Conservation (phyloP, 1,284 basidiomycete species). For the Phellopilus nigrolimitatus region DNA sequence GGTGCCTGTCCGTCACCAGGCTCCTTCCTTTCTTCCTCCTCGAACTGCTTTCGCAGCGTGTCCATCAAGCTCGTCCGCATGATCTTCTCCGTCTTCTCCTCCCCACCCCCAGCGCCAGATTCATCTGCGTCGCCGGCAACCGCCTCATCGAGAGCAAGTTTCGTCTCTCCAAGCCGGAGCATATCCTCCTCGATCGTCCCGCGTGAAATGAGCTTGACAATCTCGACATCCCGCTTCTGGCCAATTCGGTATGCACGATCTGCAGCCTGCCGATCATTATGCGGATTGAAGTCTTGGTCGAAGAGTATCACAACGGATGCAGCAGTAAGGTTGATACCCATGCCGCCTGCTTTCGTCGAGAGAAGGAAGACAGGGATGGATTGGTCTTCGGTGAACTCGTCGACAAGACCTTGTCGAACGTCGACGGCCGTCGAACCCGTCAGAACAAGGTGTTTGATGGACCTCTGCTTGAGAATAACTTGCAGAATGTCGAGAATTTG, state of each 20-base stretch:
- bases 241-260: constrained; percentile 99
- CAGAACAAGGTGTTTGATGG: constrained; percentile 81
- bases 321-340: constrained; percentile 90
- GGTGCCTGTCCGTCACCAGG: constrained; percentile 17
- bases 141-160: constrained; percentile 87
- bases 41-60: constrained; percentile 68
- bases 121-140: constrained; percentile 75
- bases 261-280: constrained; percentile 92
- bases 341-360: constrained; percentile 92
- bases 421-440: constrained; percentile 95
- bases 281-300: constrained; percentile 96
- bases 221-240: constrained; percentile 85
- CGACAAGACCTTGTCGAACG: constrained; percentile 88
- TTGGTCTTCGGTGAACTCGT: constrained; percentile 93
- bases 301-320: constrained; percentile 95
- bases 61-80: constrained; percentile 81
- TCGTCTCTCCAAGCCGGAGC: constrained; percentile 83
- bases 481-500: constrained; percentile 93
- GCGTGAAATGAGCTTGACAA: constrained; percentile 90
- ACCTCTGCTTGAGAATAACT: constrained; percentile 73
- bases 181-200: constrained; percentile 97
- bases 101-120: constrained; percentile 49
- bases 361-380: constrained; percentile 91
- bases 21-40: constrained; percentile 31
- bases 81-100: constrained; percentile 67